phyloP scores from a whole-genome alignment of 2,329 filamentous ascomycete genomes.

The Colletotrichum costaricense region DNA sequence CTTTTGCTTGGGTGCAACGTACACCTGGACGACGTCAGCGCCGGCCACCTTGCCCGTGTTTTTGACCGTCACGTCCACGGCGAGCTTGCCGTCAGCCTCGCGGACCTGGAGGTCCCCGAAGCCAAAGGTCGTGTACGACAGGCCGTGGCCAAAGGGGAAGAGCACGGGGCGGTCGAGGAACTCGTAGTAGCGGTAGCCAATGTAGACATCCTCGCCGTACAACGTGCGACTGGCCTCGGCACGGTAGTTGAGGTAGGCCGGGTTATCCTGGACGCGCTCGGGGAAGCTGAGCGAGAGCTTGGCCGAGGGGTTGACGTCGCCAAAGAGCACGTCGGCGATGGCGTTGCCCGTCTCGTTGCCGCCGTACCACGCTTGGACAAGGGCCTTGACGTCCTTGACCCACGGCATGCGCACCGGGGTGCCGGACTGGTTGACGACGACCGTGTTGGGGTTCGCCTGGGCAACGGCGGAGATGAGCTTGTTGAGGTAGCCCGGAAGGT shows the following conservation, averaged over 20 bases:
- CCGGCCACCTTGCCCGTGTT: slow-evolving; percentile 64
- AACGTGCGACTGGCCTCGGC: slow-evolving; percentile 72
- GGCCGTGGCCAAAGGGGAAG: slow-evolving; percentile 78
- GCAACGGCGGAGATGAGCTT: slow-evolving; percentile 74
- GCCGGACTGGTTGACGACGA: slow-evolving; percentile 77
- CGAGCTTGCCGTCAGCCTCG: slow-evolving; percentile 51
- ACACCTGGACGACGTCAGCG: slow-evolving; percentile 61
- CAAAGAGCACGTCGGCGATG: slow-evolving; percentile 77
- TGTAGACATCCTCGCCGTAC: slow-evolving; percentile 79
- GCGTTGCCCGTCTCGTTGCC: slow-evolving; percentile 81
- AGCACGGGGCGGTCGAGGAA: slow-evolving; percentile 66
- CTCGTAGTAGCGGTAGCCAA: slow-evolving; percentile 81
- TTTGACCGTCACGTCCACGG: slow-evolving; percentile 60
- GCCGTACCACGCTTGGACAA: slow-evolving; percentile 82
- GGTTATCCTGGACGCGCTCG: slow-evolving; percentile 71
- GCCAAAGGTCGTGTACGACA: slow-evolving; percentile 76
- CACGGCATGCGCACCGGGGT: slow-evolving; percentile 77
- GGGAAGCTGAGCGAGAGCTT: slow-evolving; percentile 82
- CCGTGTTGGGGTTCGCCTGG: slow-evolving; percentile 71
- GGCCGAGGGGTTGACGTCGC: slow-evolving; percentile 75
- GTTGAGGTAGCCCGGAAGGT: slow-evolving; percentile 76
- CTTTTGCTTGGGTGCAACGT: slow-evolving; percentile 59
- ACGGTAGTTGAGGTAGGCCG: slow-evolving; percentile 75
- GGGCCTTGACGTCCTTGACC: slow-evolving; percentile 61
- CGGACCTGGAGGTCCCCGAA: slow-evolving; percentile 57